Conservation (phyloP, 1,284 basidiomycete species). For the Sutorius eximius region DNA sequence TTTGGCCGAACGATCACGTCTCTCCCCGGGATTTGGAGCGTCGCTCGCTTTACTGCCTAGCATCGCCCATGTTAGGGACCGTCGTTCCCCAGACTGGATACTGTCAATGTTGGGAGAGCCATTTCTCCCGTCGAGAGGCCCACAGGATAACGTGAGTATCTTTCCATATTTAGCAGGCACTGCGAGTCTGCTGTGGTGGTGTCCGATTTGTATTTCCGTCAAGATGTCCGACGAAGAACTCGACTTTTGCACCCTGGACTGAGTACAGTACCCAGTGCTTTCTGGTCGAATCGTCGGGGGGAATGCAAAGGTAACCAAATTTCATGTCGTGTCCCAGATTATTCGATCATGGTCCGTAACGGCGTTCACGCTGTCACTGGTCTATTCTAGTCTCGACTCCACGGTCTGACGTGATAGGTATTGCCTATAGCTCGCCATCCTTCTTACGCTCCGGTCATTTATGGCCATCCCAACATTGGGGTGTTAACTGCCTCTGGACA, state of each 20-base stretch:
- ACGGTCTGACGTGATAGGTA: neutral
- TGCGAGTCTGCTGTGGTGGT: neutral
- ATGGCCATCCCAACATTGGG: neutral
- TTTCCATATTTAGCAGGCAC: neutral
- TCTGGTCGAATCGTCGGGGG: neutral
- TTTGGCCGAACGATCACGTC: neutral
- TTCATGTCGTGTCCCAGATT: neutral
- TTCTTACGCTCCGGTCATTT: neutral
- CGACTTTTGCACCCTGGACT: neutral
- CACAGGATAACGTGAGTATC: neutral
- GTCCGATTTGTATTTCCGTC: neutral
- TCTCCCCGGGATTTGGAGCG: neutral
- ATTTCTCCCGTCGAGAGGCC: neutral
- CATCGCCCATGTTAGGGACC: neutral
- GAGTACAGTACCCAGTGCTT: no score
- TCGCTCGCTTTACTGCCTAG: neutral
- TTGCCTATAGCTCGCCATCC: neutral
- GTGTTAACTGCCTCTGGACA: neutral
- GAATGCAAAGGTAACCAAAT: no score
- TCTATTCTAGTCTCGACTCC: neutral
- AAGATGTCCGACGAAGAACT: neutral
- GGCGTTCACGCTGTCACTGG: neutral
- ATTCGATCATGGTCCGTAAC: neutral
- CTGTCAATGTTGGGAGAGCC: neutral
- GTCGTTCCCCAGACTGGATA: neutral